Conservation (phyloP, 1,139 yeast species). For the Nakaseomyces delphensis region DNA sequence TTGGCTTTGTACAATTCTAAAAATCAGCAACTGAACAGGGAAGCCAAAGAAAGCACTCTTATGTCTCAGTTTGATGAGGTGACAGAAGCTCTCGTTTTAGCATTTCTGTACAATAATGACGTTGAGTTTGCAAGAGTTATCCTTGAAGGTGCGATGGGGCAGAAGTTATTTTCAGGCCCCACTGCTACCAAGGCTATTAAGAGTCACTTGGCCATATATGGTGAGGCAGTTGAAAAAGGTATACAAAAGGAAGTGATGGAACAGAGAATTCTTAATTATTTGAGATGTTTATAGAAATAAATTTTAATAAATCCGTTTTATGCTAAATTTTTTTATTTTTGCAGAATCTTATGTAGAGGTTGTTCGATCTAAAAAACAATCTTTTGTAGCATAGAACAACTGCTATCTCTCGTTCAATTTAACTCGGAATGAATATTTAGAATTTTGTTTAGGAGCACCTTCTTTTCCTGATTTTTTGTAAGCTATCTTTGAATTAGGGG, state of each 20-base stretch:
- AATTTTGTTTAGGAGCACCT: neutral
- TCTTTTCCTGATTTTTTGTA: neutral
- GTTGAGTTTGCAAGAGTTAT: conserved; percentile 55
- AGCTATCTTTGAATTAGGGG: neutral
- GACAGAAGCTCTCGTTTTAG: conserved; percentile 46
- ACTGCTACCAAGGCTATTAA: conserved; percentile 40
- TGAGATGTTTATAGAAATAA: conserved; percentile 7
- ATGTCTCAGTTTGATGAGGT: conserved; percentile 42
- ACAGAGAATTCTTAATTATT: conserved; percentile 12
- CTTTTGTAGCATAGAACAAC: no score
- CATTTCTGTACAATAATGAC: conserved; percentile 44
- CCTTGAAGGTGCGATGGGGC: conserved; percentile 47
- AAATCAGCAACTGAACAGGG: conserved; percentile 32
- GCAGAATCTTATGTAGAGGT: no score
- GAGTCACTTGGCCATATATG: conserved; percentile 45
- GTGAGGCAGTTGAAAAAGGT: conserved; percentile 39
- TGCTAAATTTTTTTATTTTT: no score
- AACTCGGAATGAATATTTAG: neutral
- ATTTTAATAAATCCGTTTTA: neutral
- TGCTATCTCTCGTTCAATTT: neutral
- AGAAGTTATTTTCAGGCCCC: conserved; percentile 37
- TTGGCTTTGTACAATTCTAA: conserved; percentile 47
- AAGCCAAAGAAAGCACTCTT: conserved; percentile 29
- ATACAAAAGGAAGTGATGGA: conserved; percentile 14
- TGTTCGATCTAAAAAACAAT: no score